Percentiles rank a stretch among this genome's conserved stretches.
Evolutionary conservation across 1,284 basidiomycete genomes (phyloP).

Genomic region (Microbotryum violaceum): DNA sequence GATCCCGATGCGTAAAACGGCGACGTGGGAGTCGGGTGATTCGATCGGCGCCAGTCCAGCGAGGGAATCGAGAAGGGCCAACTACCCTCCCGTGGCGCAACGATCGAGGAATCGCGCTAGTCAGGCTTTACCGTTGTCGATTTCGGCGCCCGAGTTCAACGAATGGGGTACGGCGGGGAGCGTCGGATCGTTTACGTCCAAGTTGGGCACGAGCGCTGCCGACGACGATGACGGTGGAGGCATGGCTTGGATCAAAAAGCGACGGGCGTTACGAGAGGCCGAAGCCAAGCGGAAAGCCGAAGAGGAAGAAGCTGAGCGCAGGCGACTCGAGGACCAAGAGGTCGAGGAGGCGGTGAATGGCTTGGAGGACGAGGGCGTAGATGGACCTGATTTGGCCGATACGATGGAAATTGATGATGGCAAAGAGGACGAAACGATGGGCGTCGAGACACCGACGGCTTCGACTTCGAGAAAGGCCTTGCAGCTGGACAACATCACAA

Average conservation of each 20-base stretch:
- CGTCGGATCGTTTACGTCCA: constrained; percentile 4
- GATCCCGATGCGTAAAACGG: constrained; percentile 28
- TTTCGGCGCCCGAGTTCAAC: constrained; percentile 13
- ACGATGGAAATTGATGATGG: background rate
- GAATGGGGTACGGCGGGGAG: constrained; percentile 12
- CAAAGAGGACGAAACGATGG: constrained; percentile 3
- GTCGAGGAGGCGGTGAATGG: constrained; percentile 2
- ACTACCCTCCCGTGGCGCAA: constrained; percentile 30
- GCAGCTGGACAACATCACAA: too few relatives aligned
- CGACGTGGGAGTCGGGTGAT: constrained; percentile 27
- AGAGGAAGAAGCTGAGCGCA: constrained; percentile 5
- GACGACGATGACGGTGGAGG: constrained; percentile 35
- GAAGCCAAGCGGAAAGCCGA: constrained; percentile 18
- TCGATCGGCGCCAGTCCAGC: background rate
- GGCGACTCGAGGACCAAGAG: constrained; percentile 1
- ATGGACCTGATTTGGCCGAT: background rate
- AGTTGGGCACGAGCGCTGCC: background rate
- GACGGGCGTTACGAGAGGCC: constrained; percentile 26
- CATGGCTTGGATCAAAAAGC: constrained; percentile 33
- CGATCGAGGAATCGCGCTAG: constrained; percentile 3
- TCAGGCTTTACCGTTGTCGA: background rate
- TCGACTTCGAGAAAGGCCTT: constrained; percentile 5
- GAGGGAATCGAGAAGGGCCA: constrained; percentile 3
- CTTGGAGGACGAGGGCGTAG: background rate
- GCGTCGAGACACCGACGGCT: background rate